phyloP scores from a whole-genome alignment of 805 yeast species.

The Zygosaccharomyces pseudorouxii region DNA sequence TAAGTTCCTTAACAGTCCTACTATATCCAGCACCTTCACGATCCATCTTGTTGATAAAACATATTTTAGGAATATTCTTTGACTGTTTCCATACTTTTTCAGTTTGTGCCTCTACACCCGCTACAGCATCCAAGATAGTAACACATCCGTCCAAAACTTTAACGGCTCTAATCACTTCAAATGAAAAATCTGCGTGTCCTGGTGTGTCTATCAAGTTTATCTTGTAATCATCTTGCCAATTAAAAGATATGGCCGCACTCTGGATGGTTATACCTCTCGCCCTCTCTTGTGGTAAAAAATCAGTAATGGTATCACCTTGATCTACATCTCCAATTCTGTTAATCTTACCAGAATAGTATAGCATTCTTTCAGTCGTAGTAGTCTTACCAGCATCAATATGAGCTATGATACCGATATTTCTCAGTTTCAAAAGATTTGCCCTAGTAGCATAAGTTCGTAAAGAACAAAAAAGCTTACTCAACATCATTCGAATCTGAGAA shows the following conservation, averaged over 20 bases:
- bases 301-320: slow-evolving; percentile 95
- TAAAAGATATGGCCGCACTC: slow-evolving; percentile 89
- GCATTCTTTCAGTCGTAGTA: slow-evolving; percentile 93
- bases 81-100: slow-evolving; percentile 97
- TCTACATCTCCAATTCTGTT: slow-evolving; percentile 86
- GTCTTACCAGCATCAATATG: slow-evolving; percentile 99
- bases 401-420: slow-evolving; percentile 97
- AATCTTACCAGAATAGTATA: slow-evolving; percentile 82
- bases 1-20: slow-evolving; percentile 80
- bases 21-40: slow-evolving; percentile 93
- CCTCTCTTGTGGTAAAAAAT: slow-evolving; percentile 83
- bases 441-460: slow-evolving; percentile 15
- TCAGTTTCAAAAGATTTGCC: slow-evolving; percentile 34
- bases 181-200: slow-evolving; percentile 96
- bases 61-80: slow-evolving; percentile 65
- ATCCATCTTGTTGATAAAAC: slow-evolving; percentile 93
- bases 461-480: slow-evolving; percentile 3
- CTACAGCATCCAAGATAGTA: slow-evolving; percentile 88
- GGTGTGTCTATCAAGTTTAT: slow-evolving; percentile 94
- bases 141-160: slow-evolving; percentile 94
- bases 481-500: background rate
- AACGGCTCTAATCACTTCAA: slow-evolving; percentile 85
- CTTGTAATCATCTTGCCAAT: slow-evolving; percentile 66
- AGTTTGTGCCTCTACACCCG: slow-evolving; percentile 97
- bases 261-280: slow-evolving; percentile 94